Percentiles rank a stretch among this genome's conserved stretches.
These are phyloP conservation scores for Euphorbia lathyris DNA, from an alignment of 345 rosid genomes.

Conservation along the genomic window DNA sequence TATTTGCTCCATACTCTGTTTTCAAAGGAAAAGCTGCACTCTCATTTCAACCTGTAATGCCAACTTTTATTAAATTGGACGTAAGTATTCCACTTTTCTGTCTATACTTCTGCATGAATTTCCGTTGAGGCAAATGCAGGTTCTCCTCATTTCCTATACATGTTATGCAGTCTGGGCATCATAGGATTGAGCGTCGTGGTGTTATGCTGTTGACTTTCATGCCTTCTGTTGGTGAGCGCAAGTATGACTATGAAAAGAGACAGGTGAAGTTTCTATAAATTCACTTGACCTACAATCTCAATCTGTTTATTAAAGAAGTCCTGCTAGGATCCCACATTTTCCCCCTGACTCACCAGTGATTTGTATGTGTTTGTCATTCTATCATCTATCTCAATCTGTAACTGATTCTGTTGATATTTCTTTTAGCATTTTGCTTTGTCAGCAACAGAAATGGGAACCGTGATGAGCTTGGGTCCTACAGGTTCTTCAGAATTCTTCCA, in stretches of 20 bases:
- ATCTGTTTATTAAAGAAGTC: not conserved
- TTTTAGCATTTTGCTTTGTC: conserved; percentile 82
- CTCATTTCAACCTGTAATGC: conserved; percentile 66
- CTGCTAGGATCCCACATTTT: not conserved
- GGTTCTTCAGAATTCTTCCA: conserved; percentile 86
- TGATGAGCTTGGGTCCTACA: conserved; percentile 63
- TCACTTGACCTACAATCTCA: not conserved
- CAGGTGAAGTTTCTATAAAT: conserved; percentile 46
- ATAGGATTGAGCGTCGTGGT: conserved; percentile 69
- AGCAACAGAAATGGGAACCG: conserved; percentile 83
- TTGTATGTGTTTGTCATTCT: not conserved
- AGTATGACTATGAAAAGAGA: conserved; percentile 72
- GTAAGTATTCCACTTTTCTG: conserved; percentile 29
- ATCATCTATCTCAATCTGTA: not conserved
- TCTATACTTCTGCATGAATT: not conserved
- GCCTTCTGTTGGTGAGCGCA: conserved; percentile 84
- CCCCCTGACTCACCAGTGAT: not conserved
- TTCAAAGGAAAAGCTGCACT: conserved; percentile 93
- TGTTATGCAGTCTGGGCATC: conserved; percentile 48
- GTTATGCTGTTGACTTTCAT: conserved; percentile 66
- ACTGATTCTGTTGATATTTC: conserved; percentile 17
- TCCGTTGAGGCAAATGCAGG: not conserved
- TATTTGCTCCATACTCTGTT: conserved; percentile 66
- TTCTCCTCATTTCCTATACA: conserved; percentile 7
- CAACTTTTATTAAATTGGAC: conserved; percentile 52